Evolutionary conservation across 108 stramenopile genomes (phyloP), one percentile per base, ranked within the genome.

Genomic region (Stephanodiscus triporus): DNA sequence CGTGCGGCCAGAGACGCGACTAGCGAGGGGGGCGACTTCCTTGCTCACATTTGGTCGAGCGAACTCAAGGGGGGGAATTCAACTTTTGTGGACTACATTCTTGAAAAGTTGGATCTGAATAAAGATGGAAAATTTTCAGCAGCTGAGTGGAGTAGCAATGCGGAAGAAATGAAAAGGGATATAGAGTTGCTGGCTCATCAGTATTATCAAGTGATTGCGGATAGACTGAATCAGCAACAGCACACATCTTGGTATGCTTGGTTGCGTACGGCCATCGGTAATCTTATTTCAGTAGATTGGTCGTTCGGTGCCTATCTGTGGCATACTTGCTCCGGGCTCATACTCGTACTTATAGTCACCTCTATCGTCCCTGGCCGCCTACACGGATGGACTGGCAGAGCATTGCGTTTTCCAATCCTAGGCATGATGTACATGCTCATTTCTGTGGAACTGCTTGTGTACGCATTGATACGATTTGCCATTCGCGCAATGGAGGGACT

Each of bases 321-420:
- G 92, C 67, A 78, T 40, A 86, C 85, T 22, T 90, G 87, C 72
- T 85, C 85, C 24, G 92, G 92, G 7, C 64, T 88, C 23, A 71
- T 86, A 38, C 51, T 89, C 26, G 78, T 84, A 3, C 58, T 87
- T 0, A 58, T 70, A 27, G 68, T 89, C 4, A 70, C 85, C 11
- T 85, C 85, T 3, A 85, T 91, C 48, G 66, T 91, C 43, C 93
- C 93, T 17, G 93, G 93, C 7, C 61, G 89, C 19, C 57, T 91
- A 40, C 93, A 94, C 66, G 83, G 88, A 20, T 74, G 69, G 63
- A 77, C 84, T 26, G 93, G 91, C 9, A 72, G 82, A 51, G 50
- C 91, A 20, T 53, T 94, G 30, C 84, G 95, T 29, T 94, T 91
- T 89, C 95, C 95, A 6, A 71, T 96, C 34, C 68, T 96, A 59